Base-by-base conservation (phyloP, 2,329 filamentous ascomycete genomes). In the Cercospora brassicicola region DNA sequence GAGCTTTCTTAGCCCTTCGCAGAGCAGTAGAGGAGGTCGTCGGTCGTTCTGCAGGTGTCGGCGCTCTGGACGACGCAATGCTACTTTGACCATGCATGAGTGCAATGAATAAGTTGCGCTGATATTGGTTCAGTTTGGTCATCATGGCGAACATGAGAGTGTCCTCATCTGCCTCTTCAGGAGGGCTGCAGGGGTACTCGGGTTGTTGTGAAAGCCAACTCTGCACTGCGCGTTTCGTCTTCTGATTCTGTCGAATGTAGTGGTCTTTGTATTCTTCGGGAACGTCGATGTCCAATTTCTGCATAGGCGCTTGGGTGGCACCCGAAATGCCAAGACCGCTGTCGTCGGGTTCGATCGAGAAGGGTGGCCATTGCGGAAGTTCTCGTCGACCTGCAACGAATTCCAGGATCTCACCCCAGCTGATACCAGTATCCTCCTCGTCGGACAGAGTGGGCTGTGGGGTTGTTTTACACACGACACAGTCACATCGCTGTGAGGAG, bases 321-420 rank as follows among this genome's bases (percentile, higher is more conserved):
- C 83, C 82, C 4, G 83, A 82, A 45, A 88, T 82, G n/a, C 85
- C 86, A n/a, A 88, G 79, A 10, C 84, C 84, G 33, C 81, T 77
- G 15, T 84, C 78, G 3, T 88, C 88, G 42, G 87, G 84, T 48
- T 86, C 85, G 4, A 89, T 87, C 73, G 88, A 89, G 76, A 97
- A 95, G 0, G 94, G 93, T 23, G 94, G 94, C 94, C 94, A 97
- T 15, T 85, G 81, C 0, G 94, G 94, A 62, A 97, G 84, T 73
- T 96, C 93, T 67, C 92, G 88, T 64, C 94, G 89, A 18, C 94
- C 94, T 71, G 93, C 95, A 11, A 97, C 93, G 77, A 94, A 89
- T 79, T 99, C 95, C 26, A 99, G 82, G 11, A 98, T 93, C 77
- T 98, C 94, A 9, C 95, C 94, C 94, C 94, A 99, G 70, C 92